Base-by-base conservation (phyloP, 2,329 filamentous ascomycete species). In the Apiospora malaysiana region DNA sequence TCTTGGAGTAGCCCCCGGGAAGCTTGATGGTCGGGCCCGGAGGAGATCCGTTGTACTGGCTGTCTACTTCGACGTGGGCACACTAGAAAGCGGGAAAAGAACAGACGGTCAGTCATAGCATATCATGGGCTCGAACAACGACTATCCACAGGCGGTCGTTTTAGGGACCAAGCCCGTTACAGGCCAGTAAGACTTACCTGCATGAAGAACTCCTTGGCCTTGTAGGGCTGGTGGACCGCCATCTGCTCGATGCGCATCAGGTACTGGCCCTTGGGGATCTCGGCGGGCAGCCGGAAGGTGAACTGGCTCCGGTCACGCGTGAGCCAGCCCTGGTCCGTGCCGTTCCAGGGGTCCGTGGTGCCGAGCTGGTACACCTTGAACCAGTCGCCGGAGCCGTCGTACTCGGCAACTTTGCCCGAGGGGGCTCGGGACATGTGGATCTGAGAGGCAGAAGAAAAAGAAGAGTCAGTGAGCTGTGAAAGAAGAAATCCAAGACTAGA, bases 171-270 rank as follows among this genome's bases (percentile, higher is more conserved):
- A 45, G 42, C 16, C 12, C 12, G 12, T 45, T 45, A 45, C 2
- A 16, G 14, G 10, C 1, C 42, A 45, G 5, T 3, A 8, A 5
- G 5, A 32, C 56, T 5, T 40, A 63, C 56, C 32, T 63, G 56
- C 56, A 63, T 43, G 65, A 45, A 67, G 65, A 66, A 67, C 65
- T 67, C 5, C 65, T 67, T 67, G 40, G 40, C 42, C 65, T 67
- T 67, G 42, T 67, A 67, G 65, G 65, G 65, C 65, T 6, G 65
- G 65, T 67, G 65, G 25, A 67, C 65, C 5, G 65, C 65, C 65
- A 67, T 43, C 25, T 67, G 65, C 65, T 67, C 65, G 65, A 67
- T 67, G 43, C 65, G 65, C 40, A 67, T 67, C 12, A 67, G 65
- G 43, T 67, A 67, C 65, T 67, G 65, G 40, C 65, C 65, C 40